Evolutionary conservation across 495 filamentous ascomycete species (phyloP).

Genomic region (Neurospora africana): DNA sequence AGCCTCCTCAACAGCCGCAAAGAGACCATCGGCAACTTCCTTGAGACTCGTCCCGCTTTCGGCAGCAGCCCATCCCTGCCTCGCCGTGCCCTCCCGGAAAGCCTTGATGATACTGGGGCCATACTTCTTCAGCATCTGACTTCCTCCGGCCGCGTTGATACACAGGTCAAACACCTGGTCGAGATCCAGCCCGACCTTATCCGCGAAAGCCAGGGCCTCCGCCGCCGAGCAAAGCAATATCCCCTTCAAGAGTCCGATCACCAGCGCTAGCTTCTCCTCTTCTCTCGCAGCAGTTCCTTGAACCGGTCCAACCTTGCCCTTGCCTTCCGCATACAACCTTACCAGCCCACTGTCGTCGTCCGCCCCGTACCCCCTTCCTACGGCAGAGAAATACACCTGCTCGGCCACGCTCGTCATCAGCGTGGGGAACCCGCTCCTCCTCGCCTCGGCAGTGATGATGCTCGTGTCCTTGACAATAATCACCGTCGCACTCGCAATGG

Average conservation of each 20-base stretch:
- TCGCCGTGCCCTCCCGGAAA: slow-evolving; percentile 16
- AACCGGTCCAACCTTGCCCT: slow-evolving; percentile 25
- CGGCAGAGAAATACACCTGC: slow-evolving; percentile 53
- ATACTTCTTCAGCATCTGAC: slow-evolving; percentile 46
- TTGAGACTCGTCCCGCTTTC: slow-evolving; percentile 16
- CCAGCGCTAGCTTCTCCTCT: slow-evolving; percentile 39
- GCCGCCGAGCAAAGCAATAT: slow-evolving; percentile 56
- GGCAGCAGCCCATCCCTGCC: slow-evolving; percentile 4
- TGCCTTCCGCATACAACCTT: slow-evolving; percentile 44
- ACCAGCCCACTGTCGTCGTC: slow-evolving; percentile 65
- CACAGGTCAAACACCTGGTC: slow-evolving; percentile 58
- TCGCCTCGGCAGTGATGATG: slow-evolving; percentile 64
- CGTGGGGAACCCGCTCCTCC: slow-evolving; percentile 50
- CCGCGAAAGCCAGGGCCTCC: slow-evolving; percentile 58
- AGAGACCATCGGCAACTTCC: slow-evolving; percentile 37
- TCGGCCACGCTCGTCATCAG: slow-evolving; percentile 63
- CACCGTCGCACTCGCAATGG: slow-evolving; percentile 56
- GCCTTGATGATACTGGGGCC: slow-evolving; percentile 45
- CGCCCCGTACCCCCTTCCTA: slow-evolving; percentile 49
- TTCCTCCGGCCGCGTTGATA: slow-evolving; percentile 58
- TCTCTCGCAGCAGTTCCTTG: slow-evolving; percentile 29
- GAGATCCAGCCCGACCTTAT: slow-evolving; percentile 50
- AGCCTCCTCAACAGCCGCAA: slow-evolving; percentile 42
- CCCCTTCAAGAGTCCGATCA: slow-evolving; percentile 48
- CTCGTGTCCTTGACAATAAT: slow-evolving; percentile 76